Evolutionary conservation across 306 rosid species (phyloP), one percentile per base, ranked within the genome.

Genomic region (Glycine tomentella): DNA sequence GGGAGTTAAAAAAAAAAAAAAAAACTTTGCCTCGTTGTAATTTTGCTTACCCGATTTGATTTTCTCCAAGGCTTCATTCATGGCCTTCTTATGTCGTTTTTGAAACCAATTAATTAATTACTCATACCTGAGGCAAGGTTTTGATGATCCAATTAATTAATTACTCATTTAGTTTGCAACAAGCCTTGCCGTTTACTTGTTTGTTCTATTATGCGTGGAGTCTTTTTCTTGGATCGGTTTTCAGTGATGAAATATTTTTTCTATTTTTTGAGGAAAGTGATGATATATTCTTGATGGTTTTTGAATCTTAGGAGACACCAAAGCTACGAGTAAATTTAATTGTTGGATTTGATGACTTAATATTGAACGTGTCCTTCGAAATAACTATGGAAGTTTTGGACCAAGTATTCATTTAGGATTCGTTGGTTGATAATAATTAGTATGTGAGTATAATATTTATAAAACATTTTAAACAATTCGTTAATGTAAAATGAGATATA

Each of bases 51-150:
- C 94, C 1, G 88, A 86, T 92, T 90, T 92, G 56, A 92, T 88
- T 75, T 92, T 92, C 85, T 92, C 97, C 84, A 88, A 80, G 80
- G 97, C 95, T 82, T 92, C 95, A 15, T 9, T 69, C 92, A 92
- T 80, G 62, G 97, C 93, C 83, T 89, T 89, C 87, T 92, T 92
- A 4, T 80, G 80, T 46, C 87, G 82, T 67, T 90, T 92, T 42
- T 70, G 84, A 79, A 92, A 87, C 91, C 52, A 33, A 76, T n/a
- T n/a, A 8, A 48, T 75, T 38, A 4, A 38, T 38, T 25, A 25
- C 31, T 25, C 31, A 25, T 25, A 25, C 31, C 9, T 42, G 82
- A 78, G 46, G 58, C 46, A 78, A 14, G 67, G 57, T 49, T 16
- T 77, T 15, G 51, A 4, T 55, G 12, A 16, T 50, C 42, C 52